Evolutionary conservation across 495 filamentous ascomycete species (phyloP), one percentile per base, ranked within the genome.

Genomic region (Cryomyces antarcticus): DNA sequence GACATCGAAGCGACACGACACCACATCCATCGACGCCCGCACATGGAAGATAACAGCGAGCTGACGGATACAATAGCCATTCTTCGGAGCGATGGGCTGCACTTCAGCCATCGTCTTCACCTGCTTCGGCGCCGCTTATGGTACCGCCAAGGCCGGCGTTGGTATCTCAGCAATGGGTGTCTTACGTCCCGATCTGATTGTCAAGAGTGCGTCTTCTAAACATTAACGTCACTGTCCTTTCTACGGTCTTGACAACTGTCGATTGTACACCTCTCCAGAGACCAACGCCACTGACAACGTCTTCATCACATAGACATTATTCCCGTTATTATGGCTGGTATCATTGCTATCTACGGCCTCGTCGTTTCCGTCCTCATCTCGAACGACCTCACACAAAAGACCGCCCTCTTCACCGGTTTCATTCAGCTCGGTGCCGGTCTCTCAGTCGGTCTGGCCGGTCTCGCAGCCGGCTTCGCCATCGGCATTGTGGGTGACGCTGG

Each of bases 271-370:
- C 17, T 24, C 17, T 24, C 17, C 17, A 24, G 17, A 24, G 17
- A 24, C 17, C 17, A 24, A 24, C 17, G 17, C 17, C 17, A 24
- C 17, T 24, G 17, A 24, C 17, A 24, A 24, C 42, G 29, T n/a
- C 28, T 24, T 24, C 17, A 24, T 24, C 17, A 24, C 17, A 7
- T 50, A 97, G 89, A 96, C 71, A 93, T 97, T 59, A 86, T 97
- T 46, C 89, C 89, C 57, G 89, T 97, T 64, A 93, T 99, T 74
- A 99, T 99, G 89, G 89, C 89, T 71, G 89, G 89, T 96, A 99
- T 99, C 68, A 95, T 99, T 64, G 92, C 82, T 78, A 99, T 99
- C 66, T 99, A 99, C 71, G 89, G 89, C 55, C 75, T 99, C 42
- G 89, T 99, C 68, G 89, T 99, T 43, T 95, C 88, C 4, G 89